These are phyloP conservation scores for Kokia cookei DNA, from an alignment of 441 rosid species.

Conservation along the genomic window DNA sequence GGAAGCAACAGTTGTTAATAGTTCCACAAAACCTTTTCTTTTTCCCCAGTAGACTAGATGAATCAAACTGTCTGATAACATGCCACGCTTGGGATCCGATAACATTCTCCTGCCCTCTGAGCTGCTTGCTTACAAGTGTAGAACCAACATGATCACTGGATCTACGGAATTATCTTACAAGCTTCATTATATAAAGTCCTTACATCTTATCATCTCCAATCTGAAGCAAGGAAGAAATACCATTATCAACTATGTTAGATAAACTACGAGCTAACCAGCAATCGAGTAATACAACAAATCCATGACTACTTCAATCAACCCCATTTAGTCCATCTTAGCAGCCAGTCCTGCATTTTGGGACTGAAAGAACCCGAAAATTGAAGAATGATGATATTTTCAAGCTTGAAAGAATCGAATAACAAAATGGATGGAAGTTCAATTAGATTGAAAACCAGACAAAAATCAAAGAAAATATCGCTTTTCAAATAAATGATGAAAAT, in stretches of 20 bases:
- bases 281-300: constrained; percentile 29
- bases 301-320: constrained; percentile 53
- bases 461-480: too few species aligned
- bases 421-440: too few species aligned
- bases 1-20: constrained; percentile 80
- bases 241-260: constrained; percentile 66
- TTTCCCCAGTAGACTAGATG: constrained; percentile 55
- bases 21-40: constrained; percentile 90
- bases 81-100: constrained; percentile 69
- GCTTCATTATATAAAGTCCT: constrained; percentile 78
- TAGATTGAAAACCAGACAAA: too few species aligned
- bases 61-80: constrained; percentile 76
- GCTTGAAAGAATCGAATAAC: too few species aligned
- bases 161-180: constrained; percentile 84
- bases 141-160: constrained; percentile 82
- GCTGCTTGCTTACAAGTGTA: constrained; percentile 79
- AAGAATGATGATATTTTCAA: too few species aligned
- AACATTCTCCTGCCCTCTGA: constrained; percentile 76
- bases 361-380: constrained; percentile 16
- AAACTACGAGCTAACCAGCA: constrained; percentile 2
- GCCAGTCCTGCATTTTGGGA: constrained; percentile 63
- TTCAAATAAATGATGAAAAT: too few species aligned
- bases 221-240: constrained; percentile 67
- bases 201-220: constrained; percentile 66
- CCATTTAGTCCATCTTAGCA: constrained; percentile 53